phyloP scores from a whole-genome alignment of 805 yeast genomes.

The Pichia manshurica region DNA sequence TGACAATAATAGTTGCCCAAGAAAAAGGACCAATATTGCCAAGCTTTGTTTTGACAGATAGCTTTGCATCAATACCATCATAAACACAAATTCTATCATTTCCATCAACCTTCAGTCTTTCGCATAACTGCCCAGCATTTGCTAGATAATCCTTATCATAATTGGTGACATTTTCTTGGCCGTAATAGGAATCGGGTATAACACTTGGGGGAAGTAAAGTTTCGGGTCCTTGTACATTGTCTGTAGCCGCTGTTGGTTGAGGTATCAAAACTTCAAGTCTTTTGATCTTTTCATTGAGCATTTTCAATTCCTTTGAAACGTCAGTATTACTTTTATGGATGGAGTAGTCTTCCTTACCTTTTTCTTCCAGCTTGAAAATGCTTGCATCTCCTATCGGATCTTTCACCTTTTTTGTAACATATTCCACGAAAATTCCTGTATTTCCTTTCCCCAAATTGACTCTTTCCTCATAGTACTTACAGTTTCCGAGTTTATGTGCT shows the following conservation, averaged over 20 bases:
- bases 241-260: neutral
- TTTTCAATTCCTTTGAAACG: neutral
- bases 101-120: slow-evolving; percentile 18
- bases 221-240: no score
- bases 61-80: slow-evolving; percentile 37
- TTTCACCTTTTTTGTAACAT: no score
- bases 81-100: slow-evolving; percentile 39
- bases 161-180: no score
- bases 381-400: no score
- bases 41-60: slow-evolving; percentile 34
- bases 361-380: no score
- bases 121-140: neutral
- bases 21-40: slow-evolving; percentile 47
- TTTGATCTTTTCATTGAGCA: neutral
- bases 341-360: neutral
- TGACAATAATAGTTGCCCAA: slow-evolving; percentile 41
- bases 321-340: neutral
- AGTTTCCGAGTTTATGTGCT: slow-evolving; percentile 27
- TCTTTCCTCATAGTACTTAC: slow-evolving; percentile 28
- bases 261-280: neutral
- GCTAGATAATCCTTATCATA: neutral
- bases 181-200: no score
- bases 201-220: no score
- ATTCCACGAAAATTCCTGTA: no score
- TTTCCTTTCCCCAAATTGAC: neutral